Percentiles rank a stretch among this genome's conserved stretches.
Conservation (phyloP, 1,139 yeast species). For the Suhomyces chickasaworum region DNA sequence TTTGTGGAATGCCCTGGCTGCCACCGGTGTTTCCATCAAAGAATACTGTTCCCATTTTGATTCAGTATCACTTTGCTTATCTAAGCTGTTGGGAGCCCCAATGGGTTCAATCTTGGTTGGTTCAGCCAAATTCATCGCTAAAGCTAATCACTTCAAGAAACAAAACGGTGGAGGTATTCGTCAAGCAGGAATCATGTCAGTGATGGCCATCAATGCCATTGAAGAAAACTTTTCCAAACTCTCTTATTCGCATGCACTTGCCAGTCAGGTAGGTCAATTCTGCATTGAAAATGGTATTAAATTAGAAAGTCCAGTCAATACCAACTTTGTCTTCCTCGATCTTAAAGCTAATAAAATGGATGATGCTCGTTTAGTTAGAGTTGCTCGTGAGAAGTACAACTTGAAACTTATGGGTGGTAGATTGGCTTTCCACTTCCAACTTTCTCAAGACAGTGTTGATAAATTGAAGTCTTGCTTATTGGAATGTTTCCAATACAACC, state of each 20-base stretch:
- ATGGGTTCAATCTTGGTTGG: constrained; percentile 48
- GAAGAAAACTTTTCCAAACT: constrained; percentile 41
- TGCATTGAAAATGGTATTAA: constrained; percentile 51
- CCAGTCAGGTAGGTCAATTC: constrained; percentile 65
- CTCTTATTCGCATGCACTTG: constrained; percentile 62
- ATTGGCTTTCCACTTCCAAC: constrained; percentile 85
- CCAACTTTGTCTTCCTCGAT: constrained; percentile 48
- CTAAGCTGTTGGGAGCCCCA: constrained; percentile 51
- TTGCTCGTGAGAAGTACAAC: constrained; percentile 57
- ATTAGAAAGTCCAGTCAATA: constrained; percentile 43
- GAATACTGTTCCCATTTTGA: constrained; percentile 47
- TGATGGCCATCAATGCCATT: constrained; percentile 46
- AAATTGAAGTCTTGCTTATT: constrained; percentile 59
- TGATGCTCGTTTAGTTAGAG: constrained; percentile 54
- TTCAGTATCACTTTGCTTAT: constrained; percentile 48
- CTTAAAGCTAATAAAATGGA: constrained; percentile 35
- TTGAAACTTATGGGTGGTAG: constrained; percentile 74
- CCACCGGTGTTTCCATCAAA: constrained; percentile 39
- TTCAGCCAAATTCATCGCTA: constrained; percentile 32
- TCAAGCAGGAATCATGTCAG: constrained; percentile 46
- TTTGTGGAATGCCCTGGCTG: constrained; percentile 49
- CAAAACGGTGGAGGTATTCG: constrained; percentile 53
- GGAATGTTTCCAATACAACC: constrained; percentile 54
- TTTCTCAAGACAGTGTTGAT: constrained; percentile 65
- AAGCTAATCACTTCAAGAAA: constrained; percentile 50